These are phyloP conservation scores for Picochlorum sp. DNA, from an alignment of 139 green algal species.

Conservation along the genomic window DNA sequence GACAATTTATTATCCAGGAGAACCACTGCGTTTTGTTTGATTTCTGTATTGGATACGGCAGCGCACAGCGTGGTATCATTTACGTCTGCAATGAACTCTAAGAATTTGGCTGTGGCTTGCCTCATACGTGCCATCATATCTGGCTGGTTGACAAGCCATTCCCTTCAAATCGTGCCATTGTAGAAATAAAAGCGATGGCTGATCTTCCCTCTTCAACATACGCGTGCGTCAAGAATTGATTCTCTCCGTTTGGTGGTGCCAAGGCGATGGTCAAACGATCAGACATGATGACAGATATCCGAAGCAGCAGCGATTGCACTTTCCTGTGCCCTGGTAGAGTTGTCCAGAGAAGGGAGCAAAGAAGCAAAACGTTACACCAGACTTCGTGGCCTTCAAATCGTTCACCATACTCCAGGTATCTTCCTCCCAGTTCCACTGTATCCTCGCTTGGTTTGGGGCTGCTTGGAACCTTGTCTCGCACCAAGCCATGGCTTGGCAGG, in stretches of 20 bases:
- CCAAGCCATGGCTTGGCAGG: conserved; percentile 5
- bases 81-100: conserved; percentile 9
- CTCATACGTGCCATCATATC: conserved; percentile 15
- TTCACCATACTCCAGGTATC: neutral
- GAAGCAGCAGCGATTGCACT: conserved; percentile 14
- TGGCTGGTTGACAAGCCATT: conserved; percentile 26
- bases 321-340: conserved; percentile 8
- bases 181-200: conserved; percentile 23
- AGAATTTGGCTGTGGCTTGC: conserved; percentile 23
- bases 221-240: conserved; percentile 36
- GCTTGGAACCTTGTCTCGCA: neutral
- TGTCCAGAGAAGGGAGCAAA: conserved; percentile 18
- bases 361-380: conserved; percentile 23
- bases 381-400: conserved; percentile 17
- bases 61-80: too few species aligned
- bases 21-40: too few species aligned
- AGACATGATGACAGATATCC: conserved; percentile 19
- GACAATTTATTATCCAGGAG: too few species aligned
- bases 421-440: neutral
- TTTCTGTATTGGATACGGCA: too few species aligned
- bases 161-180: conserved; percentile 11
- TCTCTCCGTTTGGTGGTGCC: conserved; percentile 16
- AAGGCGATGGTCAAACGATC: conserved; percentile 27
- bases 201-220: conserved; percentile 22
- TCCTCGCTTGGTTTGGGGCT: neutral